phyloP scores from a whole-genome alignment of 495 filamentous ascomycete species.

The Durotheca rogersii region DNA sequence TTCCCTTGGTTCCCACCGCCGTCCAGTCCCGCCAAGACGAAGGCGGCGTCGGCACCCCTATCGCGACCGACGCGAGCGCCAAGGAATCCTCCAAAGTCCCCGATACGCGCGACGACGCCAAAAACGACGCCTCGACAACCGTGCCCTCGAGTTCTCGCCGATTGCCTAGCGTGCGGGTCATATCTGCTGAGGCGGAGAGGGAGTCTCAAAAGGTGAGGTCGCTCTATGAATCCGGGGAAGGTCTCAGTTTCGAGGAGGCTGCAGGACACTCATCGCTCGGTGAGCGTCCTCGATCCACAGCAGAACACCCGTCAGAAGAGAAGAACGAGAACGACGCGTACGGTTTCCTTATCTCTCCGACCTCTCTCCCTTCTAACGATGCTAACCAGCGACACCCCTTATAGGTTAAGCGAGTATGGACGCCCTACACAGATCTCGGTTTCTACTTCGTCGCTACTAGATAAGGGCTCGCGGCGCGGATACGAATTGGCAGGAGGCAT shows the following conservation, averaged over 20 bases:
- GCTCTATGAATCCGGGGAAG: conserved; percentile 81
- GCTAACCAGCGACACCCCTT: conserved; percentile 29
- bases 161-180: conserved; percentile 48
- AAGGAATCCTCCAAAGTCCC: conserved; percentile 22
- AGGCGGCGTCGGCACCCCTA: conserved; percentile 18
- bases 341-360: conserved; percentile 50
- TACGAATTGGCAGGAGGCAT: conserved; percentile 73
- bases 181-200: conserved; percentile 80
- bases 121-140: conserved; percentile 15
- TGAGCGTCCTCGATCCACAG: conserved; percentile 47
- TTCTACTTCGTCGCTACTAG: conserved; percentile 48
- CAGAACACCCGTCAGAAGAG: conserved; percentile 50
- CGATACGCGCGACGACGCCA: conserved; percentile 20
- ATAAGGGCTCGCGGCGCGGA: conserved; percentile 33
- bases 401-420: conserved; percentile 31
- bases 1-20: conserved; percentile 27
- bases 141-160: conserved; percentile 26
- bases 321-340: conserved; percentile 55
- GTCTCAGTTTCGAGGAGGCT: conserved; percentile 60
- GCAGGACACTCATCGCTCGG: conserved; percentile 43
- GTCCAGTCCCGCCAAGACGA: conserved; percentile 22
- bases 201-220: conserved; percentile 85
- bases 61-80: conserved; percentile 11
- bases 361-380: conserved; percentile 27
- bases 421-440: conserved; percentile 32